phyloP scores from a whole-genome alignment of 306 rosid species.

The Rosa persica region DNA sequence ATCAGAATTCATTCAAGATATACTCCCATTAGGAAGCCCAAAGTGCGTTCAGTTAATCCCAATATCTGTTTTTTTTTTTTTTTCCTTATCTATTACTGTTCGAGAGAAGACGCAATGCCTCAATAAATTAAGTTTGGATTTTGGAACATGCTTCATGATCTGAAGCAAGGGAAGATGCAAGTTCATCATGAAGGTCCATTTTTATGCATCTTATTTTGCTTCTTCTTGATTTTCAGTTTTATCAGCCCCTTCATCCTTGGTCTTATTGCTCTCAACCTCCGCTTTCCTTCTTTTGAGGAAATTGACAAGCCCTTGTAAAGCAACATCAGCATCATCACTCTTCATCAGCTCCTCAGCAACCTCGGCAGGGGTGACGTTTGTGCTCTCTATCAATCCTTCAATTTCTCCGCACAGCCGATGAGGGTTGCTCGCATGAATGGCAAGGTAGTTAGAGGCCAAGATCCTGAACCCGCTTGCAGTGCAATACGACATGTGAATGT shows the following conservation, averaged over 20 bases:
- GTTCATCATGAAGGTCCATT: neutral
- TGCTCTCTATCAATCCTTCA: conserved; percentile 33
- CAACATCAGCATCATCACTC: conserved; percentile 37
- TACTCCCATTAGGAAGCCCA: neutral
- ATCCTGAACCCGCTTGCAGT: conserved; percentile 32
- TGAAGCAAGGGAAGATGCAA: neutral
- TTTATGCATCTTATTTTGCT: neutral
- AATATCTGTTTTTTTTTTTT: too few species aligned
- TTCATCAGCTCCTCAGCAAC: conserved; percentile 58
- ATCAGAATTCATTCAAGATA: neutral
- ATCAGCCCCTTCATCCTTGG: neutral
- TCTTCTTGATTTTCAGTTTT: neutral
- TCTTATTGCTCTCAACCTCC: neutral
- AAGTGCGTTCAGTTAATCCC: neutral
- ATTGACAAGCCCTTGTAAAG: conserved; percentile 25
- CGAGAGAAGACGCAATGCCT: neutral
- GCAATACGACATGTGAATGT: conserved; percentile 50
- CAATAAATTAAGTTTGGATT: neutral
- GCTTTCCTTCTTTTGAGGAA: conserved; percentile 30
- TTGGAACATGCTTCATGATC: neutral
- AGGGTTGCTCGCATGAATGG: conserved; percentile 10
- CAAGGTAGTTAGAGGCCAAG: conserved; percentile 45
- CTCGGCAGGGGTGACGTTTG: conserved; percentile 47
- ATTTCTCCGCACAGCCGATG: conserved; percentile 27
- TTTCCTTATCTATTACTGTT: too few species aligned